Conservation (phyloP, 2,329 filamentous ascomycete genomes). For the Chalara sp. region DNA sequence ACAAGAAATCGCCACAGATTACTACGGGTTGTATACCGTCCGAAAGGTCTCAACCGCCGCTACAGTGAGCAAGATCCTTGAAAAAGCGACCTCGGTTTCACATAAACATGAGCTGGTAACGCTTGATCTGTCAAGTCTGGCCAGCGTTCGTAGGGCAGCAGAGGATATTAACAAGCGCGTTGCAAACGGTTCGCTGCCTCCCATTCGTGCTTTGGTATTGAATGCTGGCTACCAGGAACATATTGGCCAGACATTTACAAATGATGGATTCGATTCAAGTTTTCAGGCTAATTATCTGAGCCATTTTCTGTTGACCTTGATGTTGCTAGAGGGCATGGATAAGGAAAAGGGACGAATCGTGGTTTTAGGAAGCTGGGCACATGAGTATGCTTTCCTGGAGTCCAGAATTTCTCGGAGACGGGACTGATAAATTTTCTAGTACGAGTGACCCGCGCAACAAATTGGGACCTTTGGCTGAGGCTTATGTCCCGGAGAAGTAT, state of each 20-base stretch:
- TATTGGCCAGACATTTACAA: slow-evolving; percentile 21
- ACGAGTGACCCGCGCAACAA: slow-evolving; percentile 3
- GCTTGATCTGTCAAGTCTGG: slow-evolving; percentile 5
- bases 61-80: not conserved
- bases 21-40: slow-evolving; percentile 17
- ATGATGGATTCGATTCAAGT: slow-evolving; percentile 28
- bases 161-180: slow-evolving; percentile 14
- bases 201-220: slow-evolving; percentile 15
- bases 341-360: slow-evolving; percentile 26
- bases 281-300: slow-evolving; percentile 28
- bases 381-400: slow-evolving; percentile 22
- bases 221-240: slow-evolving; percentile 17
- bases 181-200: slow-evolving; percentile 11
- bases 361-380: slow-evolving; percentile 25
- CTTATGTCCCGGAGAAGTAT: slow-evolving; percentile 3
- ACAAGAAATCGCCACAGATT: slow-evolving; percentile 4
- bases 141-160: slow-evolving; percentile 9
- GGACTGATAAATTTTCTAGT: not conserved
- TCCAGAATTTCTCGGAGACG: not conserved
- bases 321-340: slow-evolving; percentile 30
- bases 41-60: slow-evolving; percentile 8
- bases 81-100: not conserved
- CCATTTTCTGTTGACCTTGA: slow-evolving; percentile 27
- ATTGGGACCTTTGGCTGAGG: not conserved
- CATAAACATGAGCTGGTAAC: slow-evolving; percentile 1